These are phyloP conservation scores for Dactylellina drechsleri DNA, from an alignment of 2,329 filamentous ascomycete species.

Conservation along the genomic window DNA sequence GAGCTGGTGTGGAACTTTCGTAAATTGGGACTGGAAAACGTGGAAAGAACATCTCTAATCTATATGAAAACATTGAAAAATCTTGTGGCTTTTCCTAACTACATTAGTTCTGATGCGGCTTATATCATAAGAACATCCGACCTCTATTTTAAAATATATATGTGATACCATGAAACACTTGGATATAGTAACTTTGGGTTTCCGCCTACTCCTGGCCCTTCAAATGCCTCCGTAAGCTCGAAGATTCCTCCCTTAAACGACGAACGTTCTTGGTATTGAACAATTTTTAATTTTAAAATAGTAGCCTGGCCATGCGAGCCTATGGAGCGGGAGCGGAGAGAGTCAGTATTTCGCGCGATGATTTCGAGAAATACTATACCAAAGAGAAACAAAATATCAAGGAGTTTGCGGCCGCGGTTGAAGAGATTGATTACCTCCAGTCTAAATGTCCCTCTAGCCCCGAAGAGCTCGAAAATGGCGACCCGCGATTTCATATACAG, in stretches of 20 bases:
- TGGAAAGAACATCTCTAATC: background rate
- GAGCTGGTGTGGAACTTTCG: background rate
- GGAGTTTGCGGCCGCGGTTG: constrained; percentile 15
- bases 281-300: background rate
- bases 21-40: background rate
- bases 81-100: too few relatives aligned
- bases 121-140: too few relatives aligned
- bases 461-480: constrained; percentile 11
- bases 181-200: background rate
- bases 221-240: background rate
- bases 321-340: constrained; percentile 17
- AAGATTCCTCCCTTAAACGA: background rate
- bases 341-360: background rate
- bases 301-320: constrained; percentile 16
- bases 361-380: constrained; percentile 10
- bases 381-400: constrained; percentile 1
- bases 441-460: constrained; percentile 16
- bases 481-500: constrained; percentile 19
- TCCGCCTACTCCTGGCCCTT: background rate
- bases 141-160: background rate
- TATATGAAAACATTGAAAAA: background rate
- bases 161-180: background rate
- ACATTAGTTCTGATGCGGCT: too few relatives aligned
- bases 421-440: constrained; percentile 42
- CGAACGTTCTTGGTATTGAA: background rate